phyloP scores from a whole-genome alignment of 192 early-diverging fungal genomes.

The Dimargaris cristalligena region DNA sequence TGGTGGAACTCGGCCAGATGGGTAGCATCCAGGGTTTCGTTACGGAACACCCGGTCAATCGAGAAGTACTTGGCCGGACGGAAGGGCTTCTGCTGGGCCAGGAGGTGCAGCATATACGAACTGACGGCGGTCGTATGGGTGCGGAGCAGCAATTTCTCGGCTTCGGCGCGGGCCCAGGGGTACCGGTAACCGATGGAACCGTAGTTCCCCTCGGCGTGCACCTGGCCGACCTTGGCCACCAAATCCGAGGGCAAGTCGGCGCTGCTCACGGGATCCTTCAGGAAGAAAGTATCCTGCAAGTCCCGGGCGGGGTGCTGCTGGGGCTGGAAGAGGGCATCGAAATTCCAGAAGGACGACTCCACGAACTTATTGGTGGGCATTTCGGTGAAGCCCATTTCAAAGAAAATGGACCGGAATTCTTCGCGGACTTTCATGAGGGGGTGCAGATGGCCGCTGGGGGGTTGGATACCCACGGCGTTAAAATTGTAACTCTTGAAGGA shows the following conservation, averaged over 20 bases:
- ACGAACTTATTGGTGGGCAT: constrained; percentile 98
- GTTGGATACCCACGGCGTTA: constrained; percentile 66
- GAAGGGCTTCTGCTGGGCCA: constrained; percentile 78
- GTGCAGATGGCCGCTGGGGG: constrained; percentile 78
- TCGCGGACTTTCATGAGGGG: constrained; percentile 98
- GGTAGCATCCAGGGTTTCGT: constrained; percentile 93
- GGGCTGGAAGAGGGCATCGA: constrained; percentile 97
- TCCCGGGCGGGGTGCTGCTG: constrained; percentile 93
- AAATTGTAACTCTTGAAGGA: constrained; percentile 99
- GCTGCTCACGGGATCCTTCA: constrained; percentile 42
- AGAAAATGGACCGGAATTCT: constrained; percentile 97
- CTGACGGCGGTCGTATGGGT: constrained; percentile 95
- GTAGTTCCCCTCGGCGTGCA: constrained; percentile 86
- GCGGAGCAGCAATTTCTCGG: constrained; percentile 79
- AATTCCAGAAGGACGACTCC: constrained; percentile 99
- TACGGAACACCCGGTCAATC: constrained; percentile 97
- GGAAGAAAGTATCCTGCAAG: constrained; percentile 71
- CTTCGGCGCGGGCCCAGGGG: constrained; percentile 82
- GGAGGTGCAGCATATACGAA: constrained; percentile 81
- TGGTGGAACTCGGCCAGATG: constrained; percentile 99
- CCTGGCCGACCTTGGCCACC: constrained; percentile 76
- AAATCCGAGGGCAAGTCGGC: constrained; percentile 69
- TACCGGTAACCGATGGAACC: constrained; percentile 92
- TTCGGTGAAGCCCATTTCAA: constrained; percentile 96
- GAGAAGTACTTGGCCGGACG: constrained; percentile 96